A percentile compares a stretch with the other conserved stretches of the same genome.
These are phyloP conservation scores for Byssothecium circinans DNA, from an alignment of 2,329 filamentous ascomycete genomes.

Conservation along the genomic window DNA sequence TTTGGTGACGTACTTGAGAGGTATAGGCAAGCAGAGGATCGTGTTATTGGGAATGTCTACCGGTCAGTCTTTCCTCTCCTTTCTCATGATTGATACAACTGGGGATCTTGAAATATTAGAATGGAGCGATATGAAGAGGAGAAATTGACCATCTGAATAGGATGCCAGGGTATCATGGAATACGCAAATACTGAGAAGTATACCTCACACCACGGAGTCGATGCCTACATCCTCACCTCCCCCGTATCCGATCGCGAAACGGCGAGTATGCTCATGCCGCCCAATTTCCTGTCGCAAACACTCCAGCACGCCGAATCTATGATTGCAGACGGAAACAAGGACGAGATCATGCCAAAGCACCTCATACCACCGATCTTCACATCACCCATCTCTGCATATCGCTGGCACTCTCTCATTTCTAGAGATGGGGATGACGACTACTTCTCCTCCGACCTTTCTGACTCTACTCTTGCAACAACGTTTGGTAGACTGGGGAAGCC, in stretches of 20 bases:
- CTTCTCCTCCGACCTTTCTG: slow-evolving; percentile 77
- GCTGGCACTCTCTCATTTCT: slow-evolving; percentile 62
- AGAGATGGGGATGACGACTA: slow-evolving; percentile 77
- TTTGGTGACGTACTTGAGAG: slow-evolving; percentile 14
- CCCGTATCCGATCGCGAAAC: slow-evolving; percentile 21
- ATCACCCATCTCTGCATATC: slow-evolving; percentile 55
- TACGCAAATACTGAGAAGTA: slow-evolving; percentile 7
- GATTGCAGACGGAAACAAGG: slow-evolving; percentile 8
- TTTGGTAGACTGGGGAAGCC: slow-evolving; percentile 63
- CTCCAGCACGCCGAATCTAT: slow-evolving; percentile 10
- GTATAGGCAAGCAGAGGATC: slow-evolving; percentile 8
- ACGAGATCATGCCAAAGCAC: slow-evolving; percentile 8
- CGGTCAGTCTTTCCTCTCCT: slow-evolving; percentile 1
- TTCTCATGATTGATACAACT: no score
- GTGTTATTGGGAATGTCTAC: slow-evolving; percentile 14
- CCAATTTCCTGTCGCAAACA: slow-evolving; percentile 5
- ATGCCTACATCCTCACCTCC: slow-evolving; percentile 18
- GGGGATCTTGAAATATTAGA: background rate
- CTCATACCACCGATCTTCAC: slow-evolving; percentile 5
- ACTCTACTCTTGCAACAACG: slow-evolving; percentile 58
- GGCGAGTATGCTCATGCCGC: slow-evolving; percentile 16
- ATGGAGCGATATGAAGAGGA: background rate
- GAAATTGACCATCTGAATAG: background rate
- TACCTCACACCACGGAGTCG: background rate
- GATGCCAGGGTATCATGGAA: slow-evolving; percentile 17